phyloP scores from a whole-genome alignment of 1,284 basidiomycete species.

The Apiotrichum domesticum region DNA sequence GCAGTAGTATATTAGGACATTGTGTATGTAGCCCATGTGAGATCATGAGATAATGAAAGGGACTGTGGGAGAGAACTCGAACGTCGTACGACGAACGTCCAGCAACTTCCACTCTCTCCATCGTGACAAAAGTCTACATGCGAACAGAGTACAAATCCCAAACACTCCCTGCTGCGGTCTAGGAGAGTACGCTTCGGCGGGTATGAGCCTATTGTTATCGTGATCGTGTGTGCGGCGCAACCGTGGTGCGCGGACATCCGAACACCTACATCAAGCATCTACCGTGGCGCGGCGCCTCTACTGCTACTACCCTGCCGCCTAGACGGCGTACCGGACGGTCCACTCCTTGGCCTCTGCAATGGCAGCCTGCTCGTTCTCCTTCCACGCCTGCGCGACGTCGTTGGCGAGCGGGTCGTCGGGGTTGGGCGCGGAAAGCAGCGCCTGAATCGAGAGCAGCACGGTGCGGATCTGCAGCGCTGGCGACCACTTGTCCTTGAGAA shows the following conservation, averaged over 20 bases:
- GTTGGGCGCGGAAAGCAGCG: constrained; percentile 89
- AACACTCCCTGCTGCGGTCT: background rate
- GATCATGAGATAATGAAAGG: too few species aligned
- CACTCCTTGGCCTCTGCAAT: constrained; percentile 84
- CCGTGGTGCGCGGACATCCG: too few species aligned
- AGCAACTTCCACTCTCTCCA: background rate
- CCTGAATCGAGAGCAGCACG: constrained; percentile 93
- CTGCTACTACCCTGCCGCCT: background rate
- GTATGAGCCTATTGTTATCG: too few species aligned
- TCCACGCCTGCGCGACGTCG: constrained; percentile 93
- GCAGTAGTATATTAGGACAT: too few species aligned
- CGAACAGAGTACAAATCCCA: background rate
- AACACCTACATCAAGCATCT: too few species aligned
- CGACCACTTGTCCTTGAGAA: constrained; percentile 99
- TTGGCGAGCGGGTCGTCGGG: constrained; percentile 96
- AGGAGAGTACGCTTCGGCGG: too few species aligned
- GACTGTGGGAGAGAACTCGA: too few species aligned
- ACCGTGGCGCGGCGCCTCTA: too few species aligned
- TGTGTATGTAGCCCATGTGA: too few species aligned
- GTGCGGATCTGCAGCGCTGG: constrained; percentile 97
- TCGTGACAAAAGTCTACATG: background rate
- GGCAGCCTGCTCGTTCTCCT: constrained; percentile 90
- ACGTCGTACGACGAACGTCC: background rate
- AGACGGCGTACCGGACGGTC: constrained; percentile 53
- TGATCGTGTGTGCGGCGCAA: too few species aligned